These are phyloP conservation scores for Petunia hybrid DNA, from an alignment of 305 asterid species.

Conservation along the genomic window DNA sequence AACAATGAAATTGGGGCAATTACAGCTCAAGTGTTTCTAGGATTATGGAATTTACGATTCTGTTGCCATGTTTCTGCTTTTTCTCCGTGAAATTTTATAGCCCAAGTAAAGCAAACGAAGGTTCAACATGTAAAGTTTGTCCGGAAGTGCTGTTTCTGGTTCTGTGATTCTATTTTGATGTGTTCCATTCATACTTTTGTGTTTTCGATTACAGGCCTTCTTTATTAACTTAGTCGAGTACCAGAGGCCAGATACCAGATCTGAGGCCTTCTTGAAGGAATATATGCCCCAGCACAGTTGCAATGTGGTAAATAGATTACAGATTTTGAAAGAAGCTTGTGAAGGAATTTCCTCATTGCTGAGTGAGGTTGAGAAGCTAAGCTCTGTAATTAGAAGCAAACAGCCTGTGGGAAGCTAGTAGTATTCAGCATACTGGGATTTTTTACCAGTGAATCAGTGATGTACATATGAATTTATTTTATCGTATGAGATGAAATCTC, in stretches of 20 bases:
- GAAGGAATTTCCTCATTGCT: slow-evolving; percentile 56
- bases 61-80: slow-evolving; percentile 1
- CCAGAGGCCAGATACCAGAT: slow-evolving; percentile 40
- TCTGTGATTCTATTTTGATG: not conserved
- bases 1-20: slow-evolving; percentile 8
- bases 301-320: slow-evolving; percentile 61
- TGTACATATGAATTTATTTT: slow-evolving; percentile 20
- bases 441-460: slow-evolving; percentile 5
- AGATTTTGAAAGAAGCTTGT: slow-evolving; percentile 65
- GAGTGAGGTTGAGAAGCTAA: slow-evolving; percentile 61
- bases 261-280: slow-evolving; percentile 31
- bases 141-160: slow-evolving; percentile 17
- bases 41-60: not conserved
- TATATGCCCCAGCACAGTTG: slow-evolving; percentile 31
- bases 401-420: slow-evolving; percentile 37
- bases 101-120: not conserved
- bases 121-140: not conserved
- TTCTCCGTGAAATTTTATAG: slow-evolving; percentile 11
- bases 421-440: not conserved
- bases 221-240: slow-evolving; percentile 65
- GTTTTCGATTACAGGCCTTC: slow-evolving; percentile 66
- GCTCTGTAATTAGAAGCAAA: slow-evolving; percentile 46
- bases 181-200: not conserved
- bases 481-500: not conserved
- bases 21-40: too few relatives aligned